Conservation (phyloP, 371 early-diverging fungal genomes). For the Mucor piriformis region DNA sequence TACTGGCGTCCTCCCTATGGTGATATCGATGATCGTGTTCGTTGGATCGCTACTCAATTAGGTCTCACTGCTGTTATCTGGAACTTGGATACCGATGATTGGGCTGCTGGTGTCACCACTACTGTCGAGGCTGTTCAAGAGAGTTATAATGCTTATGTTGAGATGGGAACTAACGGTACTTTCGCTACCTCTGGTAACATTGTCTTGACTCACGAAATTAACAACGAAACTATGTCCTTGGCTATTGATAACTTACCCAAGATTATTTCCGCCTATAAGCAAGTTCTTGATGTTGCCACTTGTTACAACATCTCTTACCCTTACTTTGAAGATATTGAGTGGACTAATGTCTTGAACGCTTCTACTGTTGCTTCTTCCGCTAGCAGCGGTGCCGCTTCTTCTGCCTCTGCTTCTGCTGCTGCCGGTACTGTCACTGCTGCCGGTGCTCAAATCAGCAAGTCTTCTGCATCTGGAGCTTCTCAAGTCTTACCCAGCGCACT, state of each 20-base stretch:
- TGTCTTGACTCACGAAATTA: constrained; percentile 55
- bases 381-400: constrained; percentile 1
- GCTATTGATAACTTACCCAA: constrained; percentile 43
- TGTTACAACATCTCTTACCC: constrained; percentile 54
- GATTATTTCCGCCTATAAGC: constrained; percentile 41
- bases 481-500: not conserved
- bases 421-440: not conserved
- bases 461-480: not conserved
- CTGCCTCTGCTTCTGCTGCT: not conserved
- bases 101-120: constrained; percentile 37
- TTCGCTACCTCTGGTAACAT: constrained; percentile 42
- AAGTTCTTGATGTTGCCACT: constrained; percentile 51
- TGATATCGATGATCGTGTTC: constrained; percentile 61
- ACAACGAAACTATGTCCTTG: constrained; percentile 49
- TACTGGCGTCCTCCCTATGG: constrained; percentile 61
- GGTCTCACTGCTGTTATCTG: constrained; percentile 53
- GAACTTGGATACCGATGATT: constrained; percentile 53
- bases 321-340: constrained; percentile 41
- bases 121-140: constrained; percentile 33
- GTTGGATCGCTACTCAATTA: constrained; percentile 53
- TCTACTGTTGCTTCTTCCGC: constrained; percentile 17
- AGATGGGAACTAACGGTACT: constrained; percentile 52
- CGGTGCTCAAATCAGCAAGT: not conserved
- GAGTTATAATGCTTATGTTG: constrained; percentile 37
- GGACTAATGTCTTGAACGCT: constrained; percentile 23